Percentiles rank a stretch among this genome's conserved stretches.
These are phyloP conservation scores for Fomitopsis palustris DNA, from an alignment of 1,284 basidiomycete genomes.

Conservation along the genomic window DNA sequence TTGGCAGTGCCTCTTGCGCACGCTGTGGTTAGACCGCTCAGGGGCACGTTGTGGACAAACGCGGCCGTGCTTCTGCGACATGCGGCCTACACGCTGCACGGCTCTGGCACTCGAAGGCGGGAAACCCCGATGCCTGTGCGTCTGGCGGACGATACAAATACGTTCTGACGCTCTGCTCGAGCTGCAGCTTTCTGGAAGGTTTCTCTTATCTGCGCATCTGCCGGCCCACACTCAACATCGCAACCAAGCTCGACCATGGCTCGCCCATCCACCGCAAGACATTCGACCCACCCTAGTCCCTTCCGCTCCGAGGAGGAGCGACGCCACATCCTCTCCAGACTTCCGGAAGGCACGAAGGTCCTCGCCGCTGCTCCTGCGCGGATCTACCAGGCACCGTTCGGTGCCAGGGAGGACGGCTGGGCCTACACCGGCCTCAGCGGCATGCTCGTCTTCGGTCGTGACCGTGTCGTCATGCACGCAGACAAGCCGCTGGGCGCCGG, in stretches of 20 bases:
- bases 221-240: neutral
- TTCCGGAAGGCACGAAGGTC: slow-evolving; percentile 25
- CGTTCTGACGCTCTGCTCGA: neutral
- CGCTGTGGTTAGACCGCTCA: neutral
- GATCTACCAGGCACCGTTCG: slow-evolving; percentile 54
- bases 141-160: neutral
- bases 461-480: slow-evolving; percentile 39
- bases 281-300: neutral
- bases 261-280: neutral
- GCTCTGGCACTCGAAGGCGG: neutral
- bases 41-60: neutral
- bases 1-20: neutral
- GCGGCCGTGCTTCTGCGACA: neutral
- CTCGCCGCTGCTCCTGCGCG: slow-evolving; percentile 33
- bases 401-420: slow-evolving; percentile 53
- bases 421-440: slow-evolving; percentile 69
- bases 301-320: slow-evolving; percentile 14
- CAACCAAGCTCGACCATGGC: no score
- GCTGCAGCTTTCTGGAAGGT: neutral
- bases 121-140: neutral
- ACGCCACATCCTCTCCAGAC: slow-evolving; percentile 23
- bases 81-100: neutral
- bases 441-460: slow-evolving; percentile 68
- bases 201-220: neutral
- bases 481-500: slow-evolving; percentile 16